phyloP scores from a whole-genome alignment of 805 yeast species.

The Saturnispora kantuleensis region DNA sequence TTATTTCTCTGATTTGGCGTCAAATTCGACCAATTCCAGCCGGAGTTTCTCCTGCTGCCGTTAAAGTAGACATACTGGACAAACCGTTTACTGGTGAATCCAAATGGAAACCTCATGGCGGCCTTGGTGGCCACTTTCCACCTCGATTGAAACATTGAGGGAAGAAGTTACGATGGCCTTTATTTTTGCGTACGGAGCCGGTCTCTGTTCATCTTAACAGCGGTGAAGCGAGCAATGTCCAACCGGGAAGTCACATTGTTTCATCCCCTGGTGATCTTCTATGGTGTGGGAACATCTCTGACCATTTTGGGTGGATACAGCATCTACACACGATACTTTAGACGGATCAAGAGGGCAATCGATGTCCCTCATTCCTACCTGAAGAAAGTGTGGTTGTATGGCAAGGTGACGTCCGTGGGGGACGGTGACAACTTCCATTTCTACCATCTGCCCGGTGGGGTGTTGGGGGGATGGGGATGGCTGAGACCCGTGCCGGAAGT shows the following conservation, averaged over 20 bases:
- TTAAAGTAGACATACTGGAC: conserved; percentile 7
- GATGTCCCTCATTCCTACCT: conserved; percentile 42
- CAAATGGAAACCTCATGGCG: too few species aligned
- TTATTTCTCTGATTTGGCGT: conserved; percentile 9
- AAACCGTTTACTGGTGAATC: background rate
- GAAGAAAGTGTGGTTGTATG: conserved; percentile 40
- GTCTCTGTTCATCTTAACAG: background rate
- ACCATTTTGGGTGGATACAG: conserved; percentile 33
- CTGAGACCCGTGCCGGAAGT: conserved; percentile 53
- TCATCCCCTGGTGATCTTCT: conserved; percentile 24
- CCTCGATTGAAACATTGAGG: too few species aligned
- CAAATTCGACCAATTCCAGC: conserved; percentile 8
- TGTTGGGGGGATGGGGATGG: conserved; percentile 90
- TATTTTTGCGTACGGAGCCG: too few species aligned
- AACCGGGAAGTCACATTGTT: conserved; percentile 14
- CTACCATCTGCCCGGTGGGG: conserved; percentile 90
- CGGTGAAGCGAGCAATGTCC: conserved; percentile 5
- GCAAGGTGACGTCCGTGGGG: conserved; percentile 82
- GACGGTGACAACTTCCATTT: conserved; percentile 94
- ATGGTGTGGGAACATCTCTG: conserved; percentile 22
- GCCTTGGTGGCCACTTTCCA: too few species aligned
- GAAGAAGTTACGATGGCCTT: too few species aligned
- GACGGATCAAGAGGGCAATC: conserved; percentile 38
- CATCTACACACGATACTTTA: conserved; percentile 37
- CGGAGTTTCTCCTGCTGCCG: conserved; percentile 3